Conservation (phyloP, 306 rosid genomes). For the Cucurbita moschata region DNA sequence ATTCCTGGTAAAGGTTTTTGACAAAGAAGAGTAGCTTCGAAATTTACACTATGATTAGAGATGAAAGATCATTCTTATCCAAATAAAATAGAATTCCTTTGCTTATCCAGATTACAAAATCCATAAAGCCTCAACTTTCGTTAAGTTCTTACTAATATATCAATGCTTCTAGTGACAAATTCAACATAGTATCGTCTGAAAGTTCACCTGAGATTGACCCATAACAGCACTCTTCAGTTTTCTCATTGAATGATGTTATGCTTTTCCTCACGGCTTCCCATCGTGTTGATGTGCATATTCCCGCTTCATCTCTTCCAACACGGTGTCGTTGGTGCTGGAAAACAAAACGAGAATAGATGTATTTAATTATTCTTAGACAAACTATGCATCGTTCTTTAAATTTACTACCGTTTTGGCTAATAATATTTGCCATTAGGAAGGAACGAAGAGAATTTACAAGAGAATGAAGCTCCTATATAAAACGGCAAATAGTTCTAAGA, state of each 20-base stretch:
- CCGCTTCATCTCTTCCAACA: constrained; percentile 7
- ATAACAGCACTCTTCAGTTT: not conserved
- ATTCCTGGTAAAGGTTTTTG: not conserved
- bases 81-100: not conserved
- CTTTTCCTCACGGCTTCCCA: not conserved
- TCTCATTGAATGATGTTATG: not conserved
- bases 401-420: too few species aligned
- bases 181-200: not conserved
- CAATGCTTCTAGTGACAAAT: not conserved
- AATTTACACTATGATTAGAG: not conserved
- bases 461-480: too few species aligned
- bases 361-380: not conserved
- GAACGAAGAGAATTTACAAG: too few species aligned
- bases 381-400: too few species aligned
- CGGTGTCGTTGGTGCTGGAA: not conserved
- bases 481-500: too few species aligned
- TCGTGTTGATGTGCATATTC: not conserved
- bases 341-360: not conserved
- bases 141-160: not conserved
- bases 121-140: not conserved
- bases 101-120: not conserved
- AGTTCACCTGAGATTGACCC: not conserved
- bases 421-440: too few species aligned
- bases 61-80: not conserved
- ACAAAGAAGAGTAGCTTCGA: not conserved